Percentiles rank a stretch among this genome's conserved stretches.
Conservation (phyloP, 2,329 filamentous ascomycete species). For the Venturia aucupariae region DNA sequence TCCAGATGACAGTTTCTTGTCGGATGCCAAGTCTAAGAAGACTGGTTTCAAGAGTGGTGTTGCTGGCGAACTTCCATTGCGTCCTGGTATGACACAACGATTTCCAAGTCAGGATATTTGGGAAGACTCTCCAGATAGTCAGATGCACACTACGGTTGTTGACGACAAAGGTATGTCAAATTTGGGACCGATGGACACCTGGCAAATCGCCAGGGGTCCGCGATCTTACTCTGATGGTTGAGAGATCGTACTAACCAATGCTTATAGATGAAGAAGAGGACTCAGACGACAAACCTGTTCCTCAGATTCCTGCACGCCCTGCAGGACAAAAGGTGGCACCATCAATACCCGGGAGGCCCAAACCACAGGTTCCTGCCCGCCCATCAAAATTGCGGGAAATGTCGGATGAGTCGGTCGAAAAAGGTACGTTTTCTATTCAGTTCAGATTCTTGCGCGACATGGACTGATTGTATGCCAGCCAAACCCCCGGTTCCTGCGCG, state of each 20-base stretch:
- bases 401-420: slow-evolving; percentile 23
- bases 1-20: slow-evolving; percentile 34
- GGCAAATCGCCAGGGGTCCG: neutral
- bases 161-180: neutral
- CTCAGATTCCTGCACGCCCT: slow-evolving; percentile 26
- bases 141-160: slow-evolving; percentile 69
- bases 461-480: slow-evolving; percentile 45
- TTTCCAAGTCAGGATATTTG: slow-evolving; percentile 91
- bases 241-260: neutral
- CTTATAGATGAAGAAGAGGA: neutral
- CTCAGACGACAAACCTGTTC: slow-evolving; percentile 8
- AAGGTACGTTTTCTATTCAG: slow-evolving; percentile 21
- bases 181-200: too few relatives aligned
- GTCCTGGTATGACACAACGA: slow-evolving; percentile 54
- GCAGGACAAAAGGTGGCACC: slow-evolving; percentile 37
- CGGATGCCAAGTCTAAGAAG: slow-evolving; percentile 49
- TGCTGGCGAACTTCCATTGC: slow-evolving; percentile 30
- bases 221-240: neutral
- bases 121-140: slow-evolving; percentile 86
- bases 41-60: slow-evolving; percentile 47
- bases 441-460: slow-evolving; percentile 32
- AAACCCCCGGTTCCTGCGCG: slow-evolving; percentile 78
- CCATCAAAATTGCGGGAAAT: slow-evolving; percentile 42
- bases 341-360: slow-evolving; percentile 47
- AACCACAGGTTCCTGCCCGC: slow-evolving; percentile 53